phyloP scores from a whole-genome alignment of 108 stramenopile species.

The Pseudonitzschia multistriata region DNA sequence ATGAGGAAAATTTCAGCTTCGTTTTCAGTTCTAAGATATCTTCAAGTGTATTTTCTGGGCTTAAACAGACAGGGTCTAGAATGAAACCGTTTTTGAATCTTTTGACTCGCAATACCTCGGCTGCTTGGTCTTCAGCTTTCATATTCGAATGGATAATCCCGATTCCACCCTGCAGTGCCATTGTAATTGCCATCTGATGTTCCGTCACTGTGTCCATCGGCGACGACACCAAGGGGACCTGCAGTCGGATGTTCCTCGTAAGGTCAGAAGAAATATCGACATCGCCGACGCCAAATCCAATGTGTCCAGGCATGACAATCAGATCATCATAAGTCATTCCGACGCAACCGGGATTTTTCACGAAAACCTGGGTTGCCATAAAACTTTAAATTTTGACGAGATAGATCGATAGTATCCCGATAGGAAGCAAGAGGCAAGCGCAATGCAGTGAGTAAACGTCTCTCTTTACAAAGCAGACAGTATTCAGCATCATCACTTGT shows the following conservation, averaged over 20 bases:
- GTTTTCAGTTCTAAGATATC: constrained; percentile 87
- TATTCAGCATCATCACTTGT: background rate
- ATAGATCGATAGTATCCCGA: background rate
- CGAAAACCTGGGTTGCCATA: constrained; percentile 78
- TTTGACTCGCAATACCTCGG: constrained; percentile 92
- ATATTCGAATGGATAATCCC: constrained; percentile 99
- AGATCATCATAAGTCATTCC: constrained; percentile 99
- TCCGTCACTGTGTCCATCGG: constrained; percentile 99
- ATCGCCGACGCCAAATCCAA: constrained; percentile 89
- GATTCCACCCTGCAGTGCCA: constrained; percentile 99
- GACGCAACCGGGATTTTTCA: constrained; percentile 76
- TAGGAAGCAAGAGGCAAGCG: background rate
- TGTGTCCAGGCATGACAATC: constrained; percentile 98
- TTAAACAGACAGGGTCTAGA: constrained; percentile 94
- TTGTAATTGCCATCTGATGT: constrained; percentile 95
- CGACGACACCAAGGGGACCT: constrained; percentile 94
- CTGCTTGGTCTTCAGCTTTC: constrained; percentile 90
- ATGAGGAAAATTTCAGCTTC: constrained; percentile 91
- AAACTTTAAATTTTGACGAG: constrained; percentile 38
- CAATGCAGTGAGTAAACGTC: background rate
- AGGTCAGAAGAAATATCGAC: constrained; percentile 91
- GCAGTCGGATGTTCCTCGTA: constrained; percentile 88
- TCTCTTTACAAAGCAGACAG: background rate
- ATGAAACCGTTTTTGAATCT: constrained; percentile 99
- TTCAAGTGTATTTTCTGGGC: constrained; percentile 85